Evolutionary conservation across 768 basidiomycete species (phyloP).

Genomic region (Lactarius vividus): DNA sequence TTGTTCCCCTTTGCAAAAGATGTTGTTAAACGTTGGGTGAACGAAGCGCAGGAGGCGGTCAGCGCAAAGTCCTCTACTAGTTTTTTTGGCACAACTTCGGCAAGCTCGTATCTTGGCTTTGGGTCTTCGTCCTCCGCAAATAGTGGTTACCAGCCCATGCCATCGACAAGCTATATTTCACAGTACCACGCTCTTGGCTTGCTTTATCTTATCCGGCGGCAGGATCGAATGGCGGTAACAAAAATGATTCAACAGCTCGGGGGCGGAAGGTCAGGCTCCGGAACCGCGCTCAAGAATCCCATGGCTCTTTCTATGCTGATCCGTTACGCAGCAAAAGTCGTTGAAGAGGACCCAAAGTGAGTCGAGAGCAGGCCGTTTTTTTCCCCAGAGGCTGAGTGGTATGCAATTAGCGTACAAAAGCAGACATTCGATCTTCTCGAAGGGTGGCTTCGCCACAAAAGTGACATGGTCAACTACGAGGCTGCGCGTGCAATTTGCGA

Average conservation of each 20-base stretch:
- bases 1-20: slow-evolving; percentile 91
- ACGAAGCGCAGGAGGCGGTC: slow-evolving; percentile 96
- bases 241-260: slow-evolving; percentile 99
- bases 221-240: slow-evolving; percentile 98
- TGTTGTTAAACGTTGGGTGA: slow-evolving; percentile 98
- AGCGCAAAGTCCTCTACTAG: slow-evolving; percentile 77
- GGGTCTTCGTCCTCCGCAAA: slow-evolving; percentile 48
- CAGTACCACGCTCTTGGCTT: slow-evolving; percentile 97
- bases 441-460: slow-evolving; percentile 95
- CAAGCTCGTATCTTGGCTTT: slow-evolving; percentile 72
- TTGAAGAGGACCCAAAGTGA: slow-evolving; percentile 98
- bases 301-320: slow-evolving; percentile 99
- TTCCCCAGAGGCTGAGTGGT: slow-evolving; percentile 13
- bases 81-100: slow-evolving; percentile 50
- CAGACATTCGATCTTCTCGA: slow-evolving; percentile 94
- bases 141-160: slow-evolving; percentile 70
- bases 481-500: slow-evolving; percentile 97
- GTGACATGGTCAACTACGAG: slow-evolving; percentile 99
- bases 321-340: slow-evolving; percentile 96
- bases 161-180: slow-evolving; percentile 87
- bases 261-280: slow-evolving; percentile 80
- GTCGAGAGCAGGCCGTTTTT: slow-evolving; percentile 33
- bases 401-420: slow-evolving; percentile 65
- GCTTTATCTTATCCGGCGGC: slow-evolving; percentile 91
- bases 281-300: slow-evolving; percentile 85